These are phyloP conservation scores for Curvularia spicifera DNA, from an alignment of 2,329 filamentous ascomycete genomes.

Conservation along the genomic window DNA sequence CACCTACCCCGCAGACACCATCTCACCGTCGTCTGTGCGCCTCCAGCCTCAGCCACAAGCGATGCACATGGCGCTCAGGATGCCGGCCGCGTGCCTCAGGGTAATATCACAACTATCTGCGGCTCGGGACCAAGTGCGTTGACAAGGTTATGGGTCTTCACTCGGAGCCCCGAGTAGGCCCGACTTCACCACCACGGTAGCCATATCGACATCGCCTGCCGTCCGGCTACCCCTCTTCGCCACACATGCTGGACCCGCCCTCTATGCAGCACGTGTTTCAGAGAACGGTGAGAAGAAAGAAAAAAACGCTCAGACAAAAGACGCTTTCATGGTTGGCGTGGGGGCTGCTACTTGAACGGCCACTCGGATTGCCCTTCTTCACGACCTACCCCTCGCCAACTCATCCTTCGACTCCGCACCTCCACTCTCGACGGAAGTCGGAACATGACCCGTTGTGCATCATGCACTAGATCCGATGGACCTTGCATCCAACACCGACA, in stretches of 20 bases:
- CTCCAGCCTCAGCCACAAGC: slow-evolving; percentile 13
- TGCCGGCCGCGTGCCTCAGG: slow-evolving; percentile 27
- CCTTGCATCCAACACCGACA: slow-evolving; percentile 4
- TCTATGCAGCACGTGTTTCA: slow-evolving; percentile 20
- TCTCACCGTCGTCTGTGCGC: slow-evolving; percentile 19
- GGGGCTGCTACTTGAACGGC: slow-evolving; percentile 3
- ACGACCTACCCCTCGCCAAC: slow-evolving; percentile 33
- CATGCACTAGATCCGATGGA: neutral
- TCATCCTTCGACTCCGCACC: slow-evolving; percentile 28
- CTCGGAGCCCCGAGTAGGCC: slow-evolving; percentile 1
- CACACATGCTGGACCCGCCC: slow-evolving; percentile 3
- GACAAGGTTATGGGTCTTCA: neutral
- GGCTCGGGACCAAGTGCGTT: slow-evolving; percentile 10
- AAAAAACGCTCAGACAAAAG: slow-evolving; percentile 33
- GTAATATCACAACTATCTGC: slow-evolving; percentile 22
- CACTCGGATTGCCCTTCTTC: slow-evolving; percentile 9
- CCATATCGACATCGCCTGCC: slow-evolving; percentile 5
- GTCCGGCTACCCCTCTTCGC: slow-evolving; percentile 14
- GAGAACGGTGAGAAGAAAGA: neutral
- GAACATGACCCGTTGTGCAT: slow-evolving; percentile 6
- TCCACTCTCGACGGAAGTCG: slow-evolving; percentile 12
- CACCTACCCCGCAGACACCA: slow-evolving; percentile 31
- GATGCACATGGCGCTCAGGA: slow-evolving; percentile 3
- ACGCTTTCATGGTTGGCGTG: slow-evolving; percentile 22
- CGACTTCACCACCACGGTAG: slow-evolving; percentile 8